Evolutionary conservation across 192 early-diverging fungal genomes (phyloP), one percentile per base, ranked within the genome.

Genomic region (Coemansia erecta): DNA sequence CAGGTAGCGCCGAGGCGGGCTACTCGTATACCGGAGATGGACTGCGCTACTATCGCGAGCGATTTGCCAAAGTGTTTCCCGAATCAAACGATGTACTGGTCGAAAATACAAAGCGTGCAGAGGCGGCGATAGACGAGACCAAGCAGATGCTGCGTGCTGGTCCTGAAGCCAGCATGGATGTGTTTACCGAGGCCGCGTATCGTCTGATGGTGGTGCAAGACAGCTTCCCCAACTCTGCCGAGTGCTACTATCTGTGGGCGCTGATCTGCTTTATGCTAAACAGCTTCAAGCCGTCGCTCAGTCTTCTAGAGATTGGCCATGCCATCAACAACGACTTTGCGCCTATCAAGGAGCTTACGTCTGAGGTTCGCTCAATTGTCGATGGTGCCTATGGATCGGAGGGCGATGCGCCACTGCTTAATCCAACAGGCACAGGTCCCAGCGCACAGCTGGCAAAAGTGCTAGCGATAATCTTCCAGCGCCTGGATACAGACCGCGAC

Each of bases 201-300:
- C 66, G 73, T 2, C 48, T 75, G 21, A 22, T 81, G 46, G 53
- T 68, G 24, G 73, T 81, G 28, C 78, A 75, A 23, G 78, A 81
- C 37, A 63, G 57, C 54, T 75, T 75, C 15, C 78, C 78, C 8
- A 52, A 60, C 9, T 75, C 72, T 15, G 68, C 63, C 51, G 78
- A 81, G 56, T 75, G 78, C 62, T 81, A 75, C 52, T 75, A 81
- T 31, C 56, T 81, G 59, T 75, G 64, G 72, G 78, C 68, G 4
- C 63, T 81, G 52, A 62, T 81, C 22, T 81, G 78, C 66, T 81
- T 53, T 31, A 68, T 72, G 73, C 67, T 63, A 45, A 75, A 72
- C 23, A 58, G 64, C 19, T 74, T 81, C 43, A 57, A 47, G 41
- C 64, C 67, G 8, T 60, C 78, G 31, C 61, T 72, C 10, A 40